Evolutionary conservation across 805 yeast genomes (phyloP).

Genomic region (Sungouiozyma intestinalis): DNA sequence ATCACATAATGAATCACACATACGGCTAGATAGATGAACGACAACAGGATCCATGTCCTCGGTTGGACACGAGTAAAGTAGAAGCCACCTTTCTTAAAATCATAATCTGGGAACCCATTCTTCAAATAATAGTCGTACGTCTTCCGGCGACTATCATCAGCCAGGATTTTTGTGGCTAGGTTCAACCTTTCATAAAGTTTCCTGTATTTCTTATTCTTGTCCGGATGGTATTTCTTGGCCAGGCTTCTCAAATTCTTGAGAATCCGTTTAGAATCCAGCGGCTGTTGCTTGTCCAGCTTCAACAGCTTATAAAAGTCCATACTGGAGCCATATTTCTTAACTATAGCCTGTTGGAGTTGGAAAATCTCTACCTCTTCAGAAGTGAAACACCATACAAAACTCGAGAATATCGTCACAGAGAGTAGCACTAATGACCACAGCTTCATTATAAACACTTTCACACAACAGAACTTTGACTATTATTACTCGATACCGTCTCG

Average conservation of each 20-base stretch:
- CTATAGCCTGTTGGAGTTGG: constrained; percentile 53
- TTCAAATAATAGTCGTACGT: constrained; percentile 77
- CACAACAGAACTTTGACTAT: too few relatives aligned
- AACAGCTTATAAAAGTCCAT: constrained; percentile 63
- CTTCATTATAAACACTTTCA: background rate
- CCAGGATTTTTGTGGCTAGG: constrained; percentile 60
- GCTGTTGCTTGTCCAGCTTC: constrained; percentile 31
- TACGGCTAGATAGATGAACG: constrained; percentile 40
- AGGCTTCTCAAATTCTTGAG: constrained; percentile 58
- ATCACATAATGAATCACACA: constrained; percentile 50
- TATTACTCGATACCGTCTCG: too few relatives aligned
- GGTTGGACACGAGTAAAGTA: constrained; percentile 58
- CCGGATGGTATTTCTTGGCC: constrained; percentile 77
- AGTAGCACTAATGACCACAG: constrained; percentile 12
- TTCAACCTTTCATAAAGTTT: constrained; percentile 66
- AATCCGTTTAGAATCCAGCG: constrained; percentile 43
- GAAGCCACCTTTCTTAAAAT: constrained; percentile 46
- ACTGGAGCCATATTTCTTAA: constrained; percentile 49
- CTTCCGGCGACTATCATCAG: constrained; percentile 48
- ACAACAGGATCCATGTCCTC: constrained; percentile 44
- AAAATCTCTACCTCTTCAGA: constrained; percentile 76
- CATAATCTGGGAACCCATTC: constrained; percentile 80
- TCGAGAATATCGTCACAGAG: constrained; percentile 17
- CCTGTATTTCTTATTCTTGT: constrained; percentile 44
- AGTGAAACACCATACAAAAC: constrained; percentile 35